phyloP scores from a whole-genome alignment of 2,329 filamentous ascomycete genomes.

The Chaetomium sp. region DNA sequence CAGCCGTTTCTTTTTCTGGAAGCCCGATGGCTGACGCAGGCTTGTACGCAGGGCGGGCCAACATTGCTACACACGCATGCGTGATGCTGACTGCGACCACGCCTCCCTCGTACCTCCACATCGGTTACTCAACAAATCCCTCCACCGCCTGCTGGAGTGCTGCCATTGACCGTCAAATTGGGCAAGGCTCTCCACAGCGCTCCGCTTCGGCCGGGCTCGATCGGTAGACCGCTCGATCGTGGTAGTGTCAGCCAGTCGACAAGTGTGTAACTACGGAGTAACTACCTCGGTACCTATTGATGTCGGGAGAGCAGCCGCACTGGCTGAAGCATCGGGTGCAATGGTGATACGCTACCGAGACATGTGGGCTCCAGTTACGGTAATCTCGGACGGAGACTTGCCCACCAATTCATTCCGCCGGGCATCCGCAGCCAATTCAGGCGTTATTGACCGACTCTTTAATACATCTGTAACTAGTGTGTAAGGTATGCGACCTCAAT shows the following conservation, averaged over 20 bases:
- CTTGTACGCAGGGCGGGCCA: constrained; percentile 1
- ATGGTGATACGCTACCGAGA: constrained; percentile 10
- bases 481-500: constrained; percentile 17
- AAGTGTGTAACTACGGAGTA: too few species aligned
- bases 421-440: background rate
- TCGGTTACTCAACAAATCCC: constrained; percentile 6
- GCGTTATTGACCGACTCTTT: background rate
- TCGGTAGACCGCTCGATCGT: background rate
- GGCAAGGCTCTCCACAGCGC: constrained; percentile 17
- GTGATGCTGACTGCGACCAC: constrained; percentile 16
- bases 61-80: background rate
- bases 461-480: background rate
- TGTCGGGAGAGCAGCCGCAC: background rate
- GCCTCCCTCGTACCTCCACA: constrained; percentile 13
- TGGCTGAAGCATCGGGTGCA: constrained; percentile 8
- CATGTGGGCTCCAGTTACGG: constrained; percentile 2
- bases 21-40: background rate
- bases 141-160: background rate
- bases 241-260: background rate
- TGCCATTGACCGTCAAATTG: constrained; percentile 15
- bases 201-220: constrained; percentile 10
- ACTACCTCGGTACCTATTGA: too few species aligned
- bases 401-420: background rate
- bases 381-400: constrained; percentile 5
- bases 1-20: constrained; percentile 1